Conservation (phyloP, 768 basidiomycete species). For the Tylopilus cervinicoccineus region DNA sequence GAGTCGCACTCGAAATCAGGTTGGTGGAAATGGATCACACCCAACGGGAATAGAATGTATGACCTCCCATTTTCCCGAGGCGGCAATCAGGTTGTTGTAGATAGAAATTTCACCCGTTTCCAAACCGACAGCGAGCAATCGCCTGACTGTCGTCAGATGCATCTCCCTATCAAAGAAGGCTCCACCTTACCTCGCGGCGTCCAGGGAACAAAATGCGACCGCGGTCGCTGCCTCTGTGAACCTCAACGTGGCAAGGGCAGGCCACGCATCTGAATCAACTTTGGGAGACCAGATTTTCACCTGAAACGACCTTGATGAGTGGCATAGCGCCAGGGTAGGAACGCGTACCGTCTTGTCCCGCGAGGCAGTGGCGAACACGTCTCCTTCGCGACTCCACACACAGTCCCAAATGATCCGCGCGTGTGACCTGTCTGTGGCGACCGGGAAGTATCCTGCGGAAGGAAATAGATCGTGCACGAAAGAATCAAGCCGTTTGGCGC, state of each 20-base stretch:
- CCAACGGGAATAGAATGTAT: slow-evolving; percentile 43
- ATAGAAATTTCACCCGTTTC: slow-evolving; percentile 77
- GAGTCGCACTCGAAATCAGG: background rate
- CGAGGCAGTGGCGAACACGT: slow-evolving; percentile 88
- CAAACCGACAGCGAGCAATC: slow-evolving; percentile 74
- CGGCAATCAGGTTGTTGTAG: slow-evolving; percentile 39
- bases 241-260: slow-evolving; percentile 55
- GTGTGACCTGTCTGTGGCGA: slow-evolving; percentile 79
- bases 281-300: slow-evolving; percentile 75
- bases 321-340: background rate
- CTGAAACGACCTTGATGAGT: slow-evolving; percentile 35
- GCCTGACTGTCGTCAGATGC: slow-evolving; percentile 29
- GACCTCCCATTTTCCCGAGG: slow-evolving; percentile 43
- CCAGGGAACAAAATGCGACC: slow-evolving; percentile 54
- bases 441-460: slow-evolving; percentile 53
- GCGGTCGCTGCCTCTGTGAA: slow-evolving; percentile 79
- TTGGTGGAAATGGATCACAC: slow-evolving; percentile 37
- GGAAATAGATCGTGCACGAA: background rate
- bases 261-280: slow-evolving; percentile 47
- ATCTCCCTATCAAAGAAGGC: background rate
- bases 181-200: slow-evolving; percentile 38
- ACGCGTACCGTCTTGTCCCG: slow-evolving; percentile 84
- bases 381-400: slow-evolving; percentile 74
- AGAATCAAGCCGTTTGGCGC: background rate
- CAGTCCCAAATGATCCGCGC: slow-evolving; percentile 95